Evolutionary conservation across 202 grass and related monocot species (phyloP).

Genomic region (Setaria italica): DNA sequence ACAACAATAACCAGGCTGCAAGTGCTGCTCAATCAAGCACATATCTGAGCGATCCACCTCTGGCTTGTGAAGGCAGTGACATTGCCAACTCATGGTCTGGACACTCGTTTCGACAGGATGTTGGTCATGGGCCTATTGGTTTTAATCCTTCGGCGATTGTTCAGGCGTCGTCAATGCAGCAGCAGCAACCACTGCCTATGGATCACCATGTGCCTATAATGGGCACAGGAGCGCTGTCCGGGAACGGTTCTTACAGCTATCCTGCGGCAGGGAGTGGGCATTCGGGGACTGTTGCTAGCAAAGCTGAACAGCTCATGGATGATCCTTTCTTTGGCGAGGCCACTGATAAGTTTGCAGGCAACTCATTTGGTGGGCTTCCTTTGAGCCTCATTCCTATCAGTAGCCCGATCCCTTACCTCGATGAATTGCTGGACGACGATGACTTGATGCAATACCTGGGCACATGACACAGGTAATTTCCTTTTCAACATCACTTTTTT

Average conservation of each 20-base stretch:
- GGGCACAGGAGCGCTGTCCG: slow-evolving; percentile 27
- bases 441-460: slow-evolving; percentile 89
- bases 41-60: slow-evolving; percentile 44
- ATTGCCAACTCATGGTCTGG: slow-evolving; percentile 50
- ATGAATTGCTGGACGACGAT: slow-evolving; percentile 79
- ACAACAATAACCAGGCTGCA: slow-evolving; percentile 22
- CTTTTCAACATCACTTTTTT: not conserved
- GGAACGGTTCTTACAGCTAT: slow-evolving; percentile 48
- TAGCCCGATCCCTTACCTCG: slow-evolving; percentile 64
- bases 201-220: slow-evolving; percentile 46
- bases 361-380: slow-evolving; percentile 69
- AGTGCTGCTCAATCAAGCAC: slow-evolving; percentile 52
- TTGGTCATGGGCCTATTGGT: slow-evolving; percentile 34
- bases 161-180: slow-evolving; percentile 35
- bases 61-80: slow-evolving; percentile 49
- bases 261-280: slow-evolving; percentile 39
- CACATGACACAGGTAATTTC: slow-evolving; percentile 67
- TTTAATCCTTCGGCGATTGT: slow-evolving; percentile 51
- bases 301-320: slow-evolving; percentile 45
- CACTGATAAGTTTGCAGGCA: slow-evolving; percentile 59
- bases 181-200: slow-evolving; percentile 36
- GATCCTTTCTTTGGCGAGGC: slow-evolving; percentile 55
- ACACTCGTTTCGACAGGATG: slow-evolving; percentile 34
- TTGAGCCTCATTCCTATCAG: slow-evolving; percentile 70
- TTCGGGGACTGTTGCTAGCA: slow-evolving; percentile 37